These are phyloP conservation scores for Lyophyllum decastes DNA, from an alignment of 768 basidiomycete species.

Conservation along the genomic window DNA sequence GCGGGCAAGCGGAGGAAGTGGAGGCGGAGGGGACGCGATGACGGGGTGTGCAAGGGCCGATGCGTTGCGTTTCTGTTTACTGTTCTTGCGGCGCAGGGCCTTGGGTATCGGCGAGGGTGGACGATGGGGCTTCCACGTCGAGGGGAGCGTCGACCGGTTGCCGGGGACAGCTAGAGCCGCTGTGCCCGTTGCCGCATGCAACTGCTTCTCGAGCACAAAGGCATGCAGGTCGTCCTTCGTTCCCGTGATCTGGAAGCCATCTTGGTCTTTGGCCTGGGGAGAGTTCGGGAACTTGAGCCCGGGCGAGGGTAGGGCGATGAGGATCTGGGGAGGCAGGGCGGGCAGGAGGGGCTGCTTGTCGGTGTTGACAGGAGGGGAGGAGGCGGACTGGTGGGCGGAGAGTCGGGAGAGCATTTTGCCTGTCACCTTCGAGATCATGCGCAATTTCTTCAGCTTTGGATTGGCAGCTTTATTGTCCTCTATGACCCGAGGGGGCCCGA, in stretches of 20 bases:
- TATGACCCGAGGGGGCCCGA: not conserved
- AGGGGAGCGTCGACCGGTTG: not conserved
- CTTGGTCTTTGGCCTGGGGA: not conserved
- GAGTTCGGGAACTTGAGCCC: conserved; percentile 5
- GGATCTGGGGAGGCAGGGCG: conserved; percentile 11
- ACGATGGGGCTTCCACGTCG: conserved; percentile 19
- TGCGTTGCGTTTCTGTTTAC: conserved; percentile 8
- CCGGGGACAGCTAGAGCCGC: not conserved
- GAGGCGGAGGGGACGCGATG: conserved; percentile 7
- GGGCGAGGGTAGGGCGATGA: conserved; percentile 13
- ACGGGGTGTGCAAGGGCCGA: not conserved
- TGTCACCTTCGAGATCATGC: conserved; percentile 12
- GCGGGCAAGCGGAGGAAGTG: conserved; percentile 4
- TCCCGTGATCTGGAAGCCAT: not conserved
- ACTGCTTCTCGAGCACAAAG: not conserved
- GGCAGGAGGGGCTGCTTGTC: conserved; percentile 8
- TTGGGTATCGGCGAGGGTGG: conserved; percentile 19
- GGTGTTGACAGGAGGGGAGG: not conserved
- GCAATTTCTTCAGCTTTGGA: conserved; percentile 4
- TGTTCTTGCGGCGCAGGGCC: conserved; percentile 1
- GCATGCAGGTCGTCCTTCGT: not conserved
- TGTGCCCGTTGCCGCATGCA: too few species aligned
- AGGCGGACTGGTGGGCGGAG: conserved; percentile 8
- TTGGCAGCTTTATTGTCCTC: conserved; percentile 3
- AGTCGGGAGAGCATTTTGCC: conserved; percentile 19